Conservation (phyloP, 805 yeast species). For the Isabelozyma rhagii region DNA sequence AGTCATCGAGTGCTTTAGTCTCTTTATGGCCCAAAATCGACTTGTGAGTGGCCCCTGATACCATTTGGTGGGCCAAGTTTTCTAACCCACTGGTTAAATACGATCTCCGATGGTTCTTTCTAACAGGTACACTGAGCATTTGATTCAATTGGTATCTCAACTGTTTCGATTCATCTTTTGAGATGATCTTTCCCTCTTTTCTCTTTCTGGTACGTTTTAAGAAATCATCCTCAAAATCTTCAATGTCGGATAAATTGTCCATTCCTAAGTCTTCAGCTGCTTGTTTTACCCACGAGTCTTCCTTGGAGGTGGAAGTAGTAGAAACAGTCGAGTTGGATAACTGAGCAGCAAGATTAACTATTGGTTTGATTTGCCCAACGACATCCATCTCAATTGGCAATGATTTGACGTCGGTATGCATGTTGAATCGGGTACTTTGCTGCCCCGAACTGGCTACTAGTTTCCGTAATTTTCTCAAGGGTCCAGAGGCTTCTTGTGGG, state of each 20-base stretch:
- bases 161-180: conserved; percentile 45
- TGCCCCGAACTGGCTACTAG: conserved; percentile 38
- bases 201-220: conserved; percentile 60
- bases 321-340: conserved; percentile 72
- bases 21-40: conserved; percentile 68
- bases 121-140: conserved; percentile 50
- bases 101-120: conserved; percentile 63
- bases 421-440: conserved; percentile 23
- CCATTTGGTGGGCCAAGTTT: conserved; percentile 74
- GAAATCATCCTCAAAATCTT: conserved; percentile 59
- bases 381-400: conserved; percentile 77
- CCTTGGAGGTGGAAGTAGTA: conserved; percentile 58
- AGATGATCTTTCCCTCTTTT: conserved; percentile 36
- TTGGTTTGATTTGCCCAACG: conserved; percentile 63
- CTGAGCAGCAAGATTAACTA: conserved; percentile 67
- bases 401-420: conserved; percentile 53
- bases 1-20: conserved; percentile 63
- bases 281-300: conserved; percentile 76
- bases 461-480: conserved; percentile 70
- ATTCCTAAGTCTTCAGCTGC: conserved; percentile 94
- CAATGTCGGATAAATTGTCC: conserved; percentile 65
- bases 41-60: conserved; percentile 63
- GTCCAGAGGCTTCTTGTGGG: conserved; percentile 90
- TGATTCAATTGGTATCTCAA: conserved; percentile 52
- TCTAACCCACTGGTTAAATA: conserved; percentile 77